Evolutionary conservation across 352 stramenopile species (phyloP).

Genomic region (Phytophthora macrochlamydospora): DNA sequence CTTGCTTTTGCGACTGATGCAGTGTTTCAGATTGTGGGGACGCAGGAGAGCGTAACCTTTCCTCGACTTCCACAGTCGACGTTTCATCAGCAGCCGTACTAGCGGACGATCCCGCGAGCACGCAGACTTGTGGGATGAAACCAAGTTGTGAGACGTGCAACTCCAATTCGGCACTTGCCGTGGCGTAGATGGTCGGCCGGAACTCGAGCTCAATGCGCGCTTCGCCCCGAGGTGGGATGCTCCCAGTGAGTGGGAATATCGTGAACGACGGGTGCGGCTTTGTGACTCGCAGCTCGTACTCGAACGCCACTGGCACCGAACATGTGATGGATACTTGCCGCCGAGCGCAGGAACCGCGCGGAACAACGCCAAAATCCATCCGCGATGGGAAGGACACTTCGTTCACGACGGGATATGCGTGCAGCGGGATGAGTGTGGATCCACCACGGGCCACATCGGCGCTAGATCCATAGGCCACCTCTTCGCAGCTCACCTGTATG

Average conservation of each 20-base stretch:
- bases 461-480: constrained; percentile 73
- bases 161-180: constrained; percentile 65
- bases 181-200: constrained; percentile 65
- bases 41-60: constrained; percentile 1
- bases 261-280: constrained; percentile 79
- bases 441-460: constrained; percentile 38
- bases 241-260: constrained; percentile 69
- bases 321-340: constrained; percentile 58
- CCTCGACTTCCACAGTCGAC: constrained; percentile 3
- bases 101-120: constrained; percentile 63
- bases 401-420: constrained; percentile 90
- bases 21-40: constrained; percentile 8
- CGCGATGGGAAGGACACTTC: constrained; percentile 71
- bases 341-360: constrained; percentile 48
- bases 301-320: constrained; percentile 89
- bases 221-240: constrained; percentile 71
- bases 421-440: constrained; percentile 74
- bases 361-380: constrained; percentile 84
- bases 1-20: constrained; percentile 6
- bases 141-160: constrained; percentile 81
- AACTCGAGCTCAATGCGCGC: constrained; percentile 81
- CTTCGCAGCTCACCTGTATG: constrained; percentile 73
- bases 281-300: constrained; percentile 77
- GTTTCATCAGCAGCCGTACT: constrained; percentile 22
- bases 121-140: constrained; percentile 69